phyloP scores from a whole-genome alignment of 2,329 filamentous ascomycete species.

The Nemania bipapillata region DNA sequence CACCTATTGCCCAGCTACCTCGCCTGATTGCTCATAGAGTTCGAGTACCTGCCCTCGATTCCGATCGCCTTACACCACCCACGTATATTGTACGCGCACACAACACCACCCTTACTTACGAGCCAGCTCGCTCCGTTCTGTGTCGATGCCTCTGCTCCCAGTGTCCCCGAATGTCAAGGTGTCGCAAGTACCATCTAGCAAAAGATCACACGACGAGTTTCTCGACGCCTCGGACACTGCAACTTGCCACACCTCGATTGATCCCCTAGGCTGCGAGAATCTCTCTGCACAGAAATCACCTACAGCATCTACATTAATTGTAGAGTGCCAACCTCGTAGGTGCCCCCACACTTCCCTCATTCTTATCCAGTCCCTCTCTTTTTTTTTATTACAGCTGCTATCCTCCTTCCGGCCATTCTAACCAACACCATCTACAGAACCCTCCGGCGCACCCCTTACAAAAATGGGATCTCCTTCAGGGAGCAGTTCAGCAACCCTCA shows the following conservation, averaged over 20 bases:
- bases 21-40: neutral
- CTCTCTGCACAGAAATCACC: slow-evolving; percentile 36
- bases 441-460: slow-evolving; percentile 40
- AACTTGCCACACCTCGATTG: slow-evolving; percentile 38
- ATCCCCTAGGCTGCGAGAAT: slow-evolving; percentile 42
- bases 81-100: neutral
- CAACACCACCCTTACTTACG: slow-evolving; percentile 22
- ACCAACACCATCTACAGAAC: slow-evolving; percentile 32
- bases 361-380: neutral
- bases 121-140: slow-evolving; percentile 30
- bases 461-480: slow-evolving; percentile 44
- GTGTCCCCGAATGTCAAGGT: slow-evolving; percentile 63
- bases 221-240: slow-evolving; percentile 46
- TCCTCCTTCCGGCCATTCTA: slow-evolving; percentile 6
- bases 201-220: slow-evolving; percentile 62
- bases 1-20: neutral
- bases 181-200: slow-evolving; percentile 56
- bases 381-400: slow-evolving; percentile 11
- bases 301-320: slow-evolving; percentile 33
- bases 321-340: slow-evolving; percentile 42
- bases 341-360: neutral
- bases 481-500: slow-evolving; percentile 53
- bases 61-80: neutral
- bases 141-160: slow-evolving; percentile 60
- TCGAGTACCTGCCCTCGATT: slow-evolving; percentile 7